Percentiles rank a stretch among this genome's conserved stretches.
phyloP scores from a whole-genome alignment of 2,329 filamentous ascomycete genomes.

The Delphinella strobiligena region DNA sequence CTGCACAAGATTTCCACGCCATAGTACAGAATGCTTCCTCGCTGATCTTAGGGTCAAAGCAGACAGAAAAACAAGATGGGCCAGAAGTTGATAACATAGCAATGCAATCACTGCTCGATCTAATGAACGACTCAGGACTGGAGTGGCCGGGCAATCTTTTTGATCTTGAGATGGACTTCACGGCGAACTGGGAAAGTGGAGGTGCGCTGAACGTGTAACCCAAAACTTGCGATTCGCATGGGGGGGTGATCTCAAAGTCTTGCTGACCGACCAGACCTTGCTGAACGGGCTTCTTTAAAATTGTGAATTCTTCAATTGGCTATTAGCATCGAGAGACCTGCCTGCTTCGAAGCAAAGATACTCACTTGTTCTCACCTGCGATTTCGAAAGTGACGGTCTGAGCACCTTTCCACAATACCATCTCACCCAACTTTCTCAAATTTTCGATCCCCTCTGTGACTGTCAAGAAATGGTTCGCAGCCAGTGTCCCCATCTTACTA shows the following conservation, averaged over 20 bases:
- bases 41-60: neutral
- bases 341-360: neutral
- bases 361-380: neutral
- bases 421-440: slow-evolving; percentile 1
- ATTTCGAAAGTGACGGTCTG: slow-evolving; percentile 1
- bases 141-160: neutral
- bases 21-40: neutral
- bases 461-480: slow-evolving; percentile 3
- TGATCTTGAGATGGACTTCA: neutral
- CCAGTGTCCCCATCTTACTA: slow-evolving; percentile 1
- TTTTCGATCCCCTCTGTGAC: slow-evolving; percentile 1
- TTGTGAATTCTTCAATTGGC: neutral
- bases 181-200: too few relatives aligned
- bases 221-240: too few relatives aligned
- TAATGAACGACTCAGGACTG: neutral
- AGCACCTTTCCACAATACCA: slow-evolving; percentile 1
- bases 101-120: neutral
- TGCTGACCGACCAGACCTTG: neutral
- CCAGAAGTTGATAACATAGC: neutral
- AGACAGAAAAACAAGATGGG: neutral
- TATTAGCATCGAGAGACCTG: too few relatives aligned
- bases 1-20: neutral
- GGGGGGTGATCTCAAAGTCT: neutral
- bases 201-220: too few relatives aligned
- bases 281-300: neutral